These are phyloP conservation scores for Knufia fluminis DNA, from an alignment of 2,329 filamentous ascomycete species.

Conservation along the genomic window DNA sequence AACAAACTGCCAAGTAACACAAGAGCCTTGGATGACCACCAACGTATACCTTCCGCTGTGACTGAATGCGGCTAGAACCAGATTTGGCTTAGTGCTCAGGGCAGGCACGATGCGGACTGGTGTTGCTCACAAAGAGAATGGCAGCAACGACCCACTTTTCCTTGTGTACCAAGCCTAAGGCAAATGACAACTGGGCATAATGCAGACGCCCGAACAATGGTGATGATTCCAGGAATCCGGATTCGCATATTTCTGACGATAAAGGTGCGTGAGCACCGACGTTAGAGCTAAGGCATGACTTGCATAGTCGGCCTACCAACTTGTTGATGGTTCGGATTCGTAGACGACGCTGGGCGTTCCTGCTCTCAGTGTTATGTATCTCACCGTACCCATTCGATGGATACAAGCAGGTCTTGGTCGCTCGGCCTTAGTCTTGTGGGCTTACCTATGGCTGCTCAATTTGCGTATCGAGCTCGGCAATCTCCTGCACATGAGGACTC, in stretches of 20 bases:
- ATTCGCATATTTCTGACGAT: neutral
- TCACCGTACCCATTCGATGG: neutral
- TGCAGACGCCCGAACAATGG: neutral
- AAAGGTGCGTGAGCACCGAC: neutral
- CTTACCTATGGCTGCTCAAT: neutral
- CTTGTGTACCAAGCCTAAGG: neutral
- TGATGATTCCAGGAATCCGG: neutral
- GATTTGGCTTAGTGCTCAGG: conserved; percentile 1
- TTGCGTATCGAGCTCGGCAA: neutral
- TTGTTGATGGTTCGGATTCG: neutral
- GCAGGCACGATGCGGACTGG: neutral
- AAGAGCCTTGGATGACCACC: conserved; percentile 1
- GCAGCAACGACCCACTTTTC: conserved; percentile 2
- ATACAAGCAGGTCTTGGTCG: conserved; percentile 8
- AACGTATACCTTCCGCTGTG: neutral
- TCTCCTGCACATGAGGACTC: no score
- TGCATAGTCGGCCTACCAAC: neutral
- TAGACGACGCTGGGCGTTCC: neutral
- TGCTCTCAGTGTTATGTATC: neutral
- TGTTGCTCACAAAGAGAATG: conserved; percentile 4
- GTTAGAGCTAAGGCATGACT: neutral
- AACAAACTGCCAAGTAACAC: neutral
- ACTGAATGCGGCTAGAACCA: neutral
- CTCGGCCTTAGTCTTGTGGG: neutral
- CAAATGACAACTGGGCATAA: neutral